These are phyloP conservation scores for Melaleuca quinquenervia DNA, from an alignment of 345 rosid species.

Conservation along the genomic window DNA sequence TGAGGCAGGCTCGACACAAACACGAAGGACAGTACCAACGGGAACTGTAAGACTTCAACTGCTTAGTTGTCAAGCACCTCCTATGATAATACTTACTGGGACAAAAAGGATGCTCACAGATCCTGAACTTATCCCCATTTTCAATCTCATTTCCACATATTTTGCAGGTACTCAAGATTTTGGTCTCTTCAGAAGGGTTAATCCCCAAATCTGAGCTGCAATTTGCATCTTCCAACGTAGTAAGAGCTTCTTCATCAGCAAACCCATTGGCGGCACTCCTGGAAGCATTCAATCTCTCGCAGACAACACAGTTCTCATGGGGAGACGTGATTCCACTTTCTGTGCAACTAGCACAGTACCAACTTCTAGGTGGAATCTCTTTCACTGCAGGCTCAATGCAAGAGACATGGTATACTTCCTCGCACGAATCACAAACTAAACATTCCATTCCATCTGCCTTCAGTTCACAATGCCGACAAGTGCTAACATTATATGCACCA, in stretches of 20 bases:
- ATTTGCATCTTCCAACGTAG: slow-evolving; percentile 32
- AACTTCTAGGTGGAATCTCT: slow-evolving; percentile 47
- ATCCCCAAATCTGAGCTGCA: slow-evolving; percentile 16
- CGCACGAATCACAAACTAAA: slow-evolving; percentile 86
- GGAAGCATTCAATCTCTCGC: slow-evolving; percentile 50
- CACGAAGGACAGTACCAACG: slow-evolving; percentile 95
- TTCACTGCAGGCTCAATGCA: slow-evolving; percentile 66
- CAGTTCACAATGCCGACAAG: slow-evolving; percentile 54
- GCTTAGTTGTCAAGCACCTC: slow-evolving; percentile 66
- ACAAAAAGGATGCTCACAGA: slow-evolving; percentile 58
- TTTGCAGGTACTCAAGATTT: slow-evolving; percentile 26
- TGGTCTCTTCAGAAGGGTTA: slow-evolving; percentile 8
- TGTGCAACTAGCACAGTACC: slow-evolving; percentile 73
- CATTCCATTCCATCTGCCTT: slow-evolving; percentile 53
- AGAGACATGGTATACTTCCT: slow-evolving; percentile 69
- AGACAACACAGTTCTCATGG: slow-evolving; percentile 68
- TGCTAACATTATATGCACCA: slow-evolving; percentile 20
- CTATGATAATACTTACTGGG: slow-evolving; percentile 56
- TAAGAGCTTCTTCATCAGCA: slow-evolving; percentile 20
- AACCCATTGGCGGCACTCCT: slow-evolving; percentile 11
- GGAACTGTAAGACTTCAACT: slow-evolving; percentile 43
- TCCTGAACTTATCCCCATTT: slow-evolving; percentile 33
- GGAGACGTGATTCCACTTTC: slow-evolving; percentile 45
- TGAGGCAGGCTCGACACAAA: slow-evolving; percentile 64
- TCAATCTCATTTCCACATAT: slow-evolving; percentile 39